Base-by-base conservation (phyloP, 192 early-diverging fungal species). In the Cladochytrium replicatum region DNA sequence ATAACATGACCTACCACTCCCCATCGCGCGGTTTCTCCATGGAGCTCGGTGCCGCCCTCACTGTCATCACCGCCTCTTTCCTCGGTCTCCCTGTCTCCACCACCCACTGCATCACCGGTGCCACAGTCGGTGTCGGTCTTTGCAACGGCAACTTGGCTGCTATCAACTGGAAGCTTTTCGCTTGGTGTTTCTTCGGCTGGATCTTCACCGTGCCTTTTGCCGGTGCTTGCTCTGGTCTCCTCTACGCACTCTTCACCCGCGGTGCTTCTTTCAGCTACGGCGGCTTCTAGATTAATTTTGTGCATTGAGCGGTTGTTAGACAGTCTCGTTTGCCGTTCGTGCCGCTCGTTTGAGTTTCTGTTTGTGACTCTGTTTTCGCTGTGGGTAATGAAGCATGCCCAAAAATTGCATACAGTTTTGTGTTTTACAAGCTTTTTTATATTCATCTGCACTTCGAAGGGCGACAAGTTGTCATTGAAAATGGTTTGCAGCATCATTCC, bases 51-150 rank as follows among this genome's bases (percentile, higher is more conserved):
- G 77, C 88, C 22, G 73, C 75, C 23, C 69, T 90, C 22, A 83
- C 87, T 9, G 84, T 91, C 17, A 68, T 88, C 39, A 85, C 87
- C 5, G 84, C 84, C 45, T 84, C 84, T 37, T 83, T 83, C 62
- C 55, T 91, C 28, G 73, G 71, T 25, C 67, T 89, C 6, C 87
- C 87, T 7, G 85, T 91, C 9, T 87, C 86, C 8, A 86, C 86
- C 0, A 87, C 86, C 2, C 86, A 87, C 51, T 90, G 86, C 64
- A 84, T 87, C 31, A 82, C 80, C 29, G 86, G 88, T 41, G 78
- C 86, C 22, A 82, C 85, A 11, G 61, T 77, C 6, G 72, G 69
- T 17, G 77, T 91, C 41, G 88, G 85, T 41, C 71, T 90, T 24
- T 81, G 80, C 60, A 80, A 83, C 42, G 80, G 79, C 27, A 57